Conservation (phyloP, 73 alveolate species). For the Blepharisma stoltei region DNA sequence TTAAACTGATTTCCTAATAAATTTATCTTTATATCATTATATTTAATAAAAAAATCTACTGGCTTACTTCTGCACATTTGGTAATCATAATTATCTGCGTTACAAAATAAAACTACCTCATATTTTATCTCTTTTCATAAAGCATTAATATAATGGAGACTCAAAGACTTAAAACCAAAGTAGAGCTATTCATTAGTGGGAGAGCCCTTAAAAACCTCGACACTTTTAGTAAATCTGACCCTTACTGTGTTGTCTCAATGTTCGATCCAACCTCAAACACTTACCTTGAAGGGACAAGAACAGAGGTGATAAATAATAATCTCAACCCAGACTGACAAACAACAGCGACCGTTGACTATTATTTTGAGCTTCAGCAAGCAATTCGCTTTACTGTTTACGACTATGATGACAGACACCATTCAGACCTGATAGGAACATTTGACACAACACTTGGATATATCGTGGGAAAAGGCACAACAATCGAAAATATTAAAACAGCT, state of each 20-base stretch:
- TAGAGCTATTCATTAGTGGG: conserved; percentile 60
- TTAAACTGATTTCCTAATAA: too few relatives aligned
- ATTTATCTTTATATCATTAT: too few relatives aligned
- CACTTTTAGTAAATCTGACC: conserved; percentile 65
- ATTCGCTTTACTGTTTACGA: conserved; percentile 59
- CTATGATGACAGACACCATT: conserved; percentile 52
- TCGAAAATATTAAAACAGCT: conserved; percentile 34
- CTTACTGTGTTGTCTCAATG: conserved; percentile 35
- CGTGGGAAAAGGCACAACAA: conserved; percentile 60
- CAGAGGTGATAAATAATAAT: conserved; percentile 59
- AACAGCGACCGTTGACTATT: conserved; percentile 58
- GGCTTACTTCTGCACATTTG: too few relatives aligned
- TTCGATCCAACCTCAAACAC: conserved; percentile 12
- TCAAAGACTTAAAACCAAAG: conserved; percentile 27
- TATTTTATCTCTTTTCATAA: too few relatives aligned
- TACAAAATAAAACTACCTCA: too few relatives aligned
- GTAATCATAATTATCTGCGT: too few relatives aligned
- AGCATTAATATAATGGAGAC: too few relatives aligned
- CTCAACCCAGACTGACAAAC: conserved; percentile 71
- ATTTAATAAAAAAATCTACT: too few relatives aligned
- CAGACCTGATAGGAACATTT: conserved; percentile 57
- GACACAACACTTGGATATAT: conserved; percentile 74
- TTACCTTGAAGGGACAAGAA: conserved; percentile 43
- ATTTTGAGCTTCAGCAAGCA: conserved; percentile 73
- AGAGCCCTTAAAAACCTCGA: conserved; percentile 59